phyloP scores from a whole-genome alignment of 345 rosid genomes.

The Carallia brachiata region DNA sequence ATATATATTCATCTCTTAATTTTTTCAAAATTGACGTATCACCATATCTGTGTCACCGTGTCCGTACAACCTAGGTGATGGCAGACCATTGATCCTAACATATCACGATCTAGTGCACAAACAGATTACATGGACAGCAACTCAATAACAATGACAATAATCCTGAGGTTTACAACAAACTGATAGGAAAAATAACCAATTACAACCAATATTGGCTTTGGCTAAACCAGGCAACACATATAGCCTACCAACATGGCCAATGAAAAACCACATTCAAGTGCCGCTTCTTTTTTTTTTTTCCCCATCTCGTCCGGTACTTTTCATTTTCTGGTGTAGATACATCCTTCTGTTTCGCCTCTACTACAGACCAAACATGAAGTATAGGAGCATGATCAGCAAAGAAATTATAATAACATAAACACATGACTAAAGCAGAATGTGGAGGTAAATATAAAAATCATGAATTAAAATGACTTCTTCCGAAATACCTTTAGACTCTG shows the following conservation, averaged over 20 bases:
- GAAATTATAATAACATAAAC: background rate
- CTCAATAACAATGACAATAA: background rate
- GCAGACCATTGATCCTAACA: too few relatives aligned
- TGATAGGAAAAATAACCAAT: background rate
- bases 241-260: conserved; percentile 96
- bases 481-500: conserved; percentile 48
- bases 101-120: background rate
- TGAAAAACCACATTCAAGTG: conserved; percentile 95
- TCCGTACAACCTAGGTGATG: too few relatives aligned
- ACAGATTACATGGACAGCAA: background rate
- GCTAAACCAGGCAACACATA: conserved; percentile 6
- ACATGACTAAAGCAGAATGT: background rate
- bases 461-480: background rate
- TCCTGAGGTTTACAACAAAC: background rate
- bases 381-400: background rate
- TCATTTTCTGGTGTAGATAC: conserved; percentile 41
- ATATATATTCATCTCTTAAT: too few relatives aligned
- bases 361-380: conserved; percentile 16
- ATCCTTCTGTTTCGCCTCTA: conserved; percentile 56
- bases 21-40: too few relatives aligned
- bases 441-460: background rate
- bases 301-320: conserved; percentile 36
- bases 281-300: conserved; percentile 49
- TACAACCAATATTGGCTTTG: background rate
- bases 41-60: too few relatives aligned